Evolutionary conservation across 352 stramenopile genomes (phyloP), one percentile per base, ranked within the genome.

Genomic region (Pythium plurisporium): DNA sequence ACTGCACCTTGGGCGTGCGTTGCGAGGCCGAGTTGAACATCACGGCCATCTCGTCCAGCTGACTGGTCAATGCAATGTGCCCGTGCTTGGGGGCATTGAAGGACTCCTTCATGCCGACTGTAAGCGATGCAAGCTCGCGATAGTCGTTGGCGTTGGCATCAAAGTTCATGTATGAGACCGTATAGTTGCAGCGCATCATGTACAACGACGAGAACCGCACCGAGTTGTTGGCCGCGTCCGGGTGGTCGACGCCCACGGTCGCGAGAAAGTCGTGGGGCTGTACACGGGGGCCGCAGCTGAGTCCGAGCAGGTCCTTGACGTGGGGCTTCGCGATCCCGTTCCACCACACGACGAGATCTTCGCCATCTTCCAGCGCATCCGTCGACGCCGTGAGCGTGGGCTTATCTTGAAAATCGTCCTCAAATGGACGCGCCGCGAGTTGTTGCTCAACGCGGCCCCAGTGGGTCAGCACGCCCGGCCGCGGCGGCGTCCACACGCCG

Each of bases 181-280:
- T 70, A 56, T 89, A 91, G 46, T 81, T 78, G 70, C 81, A 89
- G 23, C 78, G 76, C 72, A 91, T 82, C 81, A 91, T 89, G 45
- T 76, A 79, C n/a, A 91, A 68, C 46, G 68, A 72, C 31, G 72
- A 69, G 56, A 91, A 89, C 26, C 79, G 78, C 31, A 87, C 72
- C 5, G 74, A 79, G 36, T 69, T 70, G 7, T 55, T 42, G 11
- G 64, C 42, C 1, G 55, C 33, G 34, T 64, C 57, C 14, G 64
- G 50, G 25, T 79, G 63, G 5, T 64, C 59, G 8, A 69, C 27
- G 57, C 79, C 54, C 64, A 70, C 20, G 63, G 64, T 58, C 62
- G 47, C 9, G 61, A 93, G 53, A 29, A 86, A 82, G 55, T 94
- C 83, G 34, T 68, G 60, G 29, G 72, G 49, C 44, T 79, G 64